Conservation (phyloP, 1,284 basidiomycete genomes). For the Leccinum fuscescens region DNA sequence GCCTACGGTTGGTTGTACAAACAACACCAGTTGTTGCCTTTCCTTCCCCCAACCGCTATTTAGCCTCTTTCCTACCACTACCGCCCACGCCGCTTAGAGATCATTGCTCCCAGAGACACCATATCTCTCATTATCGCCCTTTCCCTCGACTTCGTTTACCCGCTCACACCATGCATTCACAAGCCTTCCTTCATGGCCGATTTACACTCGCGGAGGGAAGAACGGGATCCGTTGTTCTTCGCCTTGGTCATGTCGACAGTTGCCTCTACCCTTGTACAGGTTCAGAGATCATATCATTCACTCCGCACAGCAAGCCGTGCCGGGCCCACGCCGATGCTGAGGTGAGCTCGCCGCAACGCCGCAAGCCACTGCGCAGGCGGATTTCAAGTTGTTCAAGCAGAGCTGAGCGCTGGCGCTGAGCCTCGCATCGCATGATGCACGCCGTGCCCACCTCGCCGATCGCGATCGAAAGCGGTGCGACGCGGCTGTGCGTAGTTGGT, state of each 20-base stretch:
- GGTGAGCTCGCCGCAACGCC: too few relatives aligned
- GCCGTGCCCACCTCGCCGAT: too few relatives aligned
- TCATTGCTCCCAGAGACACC: conserved; percentile 73
- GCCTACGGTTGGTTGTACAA: conserved; percentile 71
- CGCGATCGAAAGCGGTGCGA: too few relatives aligned
- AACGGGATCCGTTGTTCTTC: conserved; percentile 83
- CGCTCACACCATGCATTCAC: conserved; percentile 79
- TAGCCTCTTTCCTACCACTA: conserved; percentile 72
- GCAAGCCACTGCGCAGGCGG: too few relatives aligned
- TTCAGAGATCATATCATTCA: conserved; percentile 71
- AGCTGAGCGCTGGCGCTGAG: too few relatives aligned
- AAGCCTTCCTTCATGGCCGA: conserved; percentile 86
- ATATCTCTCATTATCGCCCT: conserved; percentile 77
- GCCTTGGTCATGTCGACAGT: conserved; percentile 84
- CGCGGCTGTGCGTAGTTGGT: too few relatives aligned
- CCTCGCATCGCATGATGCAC: too few relatives aligned
- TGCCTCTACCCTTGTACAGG: conserved; percentile 79
- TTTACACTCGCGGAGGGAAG: conserved; percentile 71
- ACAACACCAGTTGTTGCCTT: conserved; percentile 52
- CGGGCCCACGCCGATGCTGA: too few relatives aligned
- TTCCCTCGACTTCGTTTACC: conserved; percentile 88
- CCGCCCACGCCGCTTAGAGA: conserved; percentile 66
- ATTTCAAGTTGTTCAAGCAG: too few relatives aligned
- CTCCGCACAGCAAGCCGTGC: too few relatives aligned
- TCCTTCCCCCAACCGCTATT: conserved; percentile 50